phyloP scores from a whole-genome alignment of 768 basidiomycete species.

The Leccinellum albellum region DNA sequence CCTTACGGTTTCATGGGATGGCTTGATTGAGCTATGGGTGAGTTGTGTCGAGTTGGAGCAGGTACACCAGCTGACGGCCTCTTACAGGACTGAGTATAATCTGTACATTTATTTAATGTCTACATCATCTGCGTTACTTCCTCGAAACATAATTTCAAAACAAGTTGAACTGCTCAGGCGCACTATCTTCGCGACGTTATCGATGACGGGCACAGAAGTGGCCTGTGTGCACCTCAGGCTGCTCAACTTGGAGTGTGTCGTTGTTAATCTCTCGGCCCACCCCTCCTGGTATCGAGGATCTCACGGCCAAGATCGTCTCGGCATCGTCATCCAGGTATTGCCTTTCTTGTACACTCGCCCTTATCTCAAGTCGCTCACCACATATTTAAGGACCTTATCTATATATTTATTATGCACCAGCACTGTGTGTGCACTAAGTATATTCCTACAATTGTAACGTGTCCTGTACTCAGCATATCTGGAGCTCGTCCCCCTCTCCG shows the following conservation, averaged over 20 bases:
- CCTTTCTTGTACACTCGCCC: too few relatives aligned
- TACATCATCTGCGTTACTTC: neutral
- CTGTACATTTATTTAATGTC: constrained; percentile 11
- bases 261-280: too few relatives aligned
- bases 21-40: constrained; percentile 96
- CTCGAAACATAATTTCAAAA: neutral
- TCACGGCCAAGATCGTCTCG: too few relatives aligned
- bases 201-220: constrained; percentile 5
- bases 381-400: too few relatives aligned
- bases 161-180: neutral
- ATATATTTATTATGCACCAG: too few relatives aligned
- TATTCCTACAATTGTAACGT: too few relatives aligned
- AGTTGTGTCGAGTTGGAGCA: constrained; percentile 25
- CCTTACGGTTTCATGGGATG: constrained; percentile 98
- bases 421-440: too few relatives aligned
- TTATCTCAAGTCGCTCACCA: too few relatives aligned
- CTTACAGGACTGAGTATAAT: constrained; percentile 29
- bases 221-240: neutral
- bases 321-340: too few relatives aligned
- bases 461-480: too few relatives aligned
- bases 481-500: too few relatives aligned
- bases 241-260: neutral
- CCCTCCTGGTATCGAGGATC: too few relatives aligned
- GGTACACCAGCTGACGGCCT: constrained; percentile 2
- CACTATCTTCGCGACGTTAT: neutral